A percentile compares a stretch with the other conserved stretches of the same genome.
phyloP scores from a whole-genome alignment of 1,139 yeast species.

The Magnusiomyces magnusii region DNA sequence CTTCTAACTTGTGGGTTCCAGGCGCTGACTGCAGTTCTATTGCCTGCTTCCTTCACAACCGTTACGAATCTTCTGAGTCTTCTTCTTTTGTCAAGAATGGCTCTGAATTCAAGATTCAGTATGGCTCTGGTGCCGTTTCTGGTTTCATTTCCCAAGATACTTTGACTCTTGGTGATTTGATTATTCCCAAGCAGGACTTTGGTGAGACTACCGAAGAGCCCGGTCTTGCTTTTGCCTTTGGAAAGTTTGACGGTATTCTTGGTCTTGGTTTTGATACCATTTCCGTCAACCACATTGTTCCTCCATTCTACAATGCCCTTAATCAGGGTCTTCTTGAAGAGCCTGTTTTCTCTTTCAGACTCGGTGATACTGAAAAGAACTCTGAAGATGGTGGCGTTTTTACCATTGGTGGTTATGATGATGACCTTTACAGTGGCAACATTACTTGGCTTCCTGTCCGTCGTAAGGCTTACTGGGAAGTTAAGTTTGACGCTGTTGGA shows the following conservation, averaged over 20 bases:
- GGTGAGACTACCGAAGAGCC: slow-evolving; percentile 98
- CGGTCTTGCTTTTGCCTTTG: slow-evolving; percentile 96
- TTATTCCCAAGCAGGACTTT: slow-evolving; percentile 80
- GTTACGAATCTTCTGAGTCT: slow-evolving; percentile 76
- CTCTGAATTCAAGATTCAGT: slow-evolving; percentile 70
- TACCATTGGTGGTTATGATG: slow-evolving; percentile 90
- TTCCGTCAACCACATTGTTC: slow-evolving; percentile 79
- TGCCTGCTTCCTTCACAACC: slow-evolving; percentile 90
- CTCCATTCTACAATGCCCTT: slow-evolving; percentile 89
- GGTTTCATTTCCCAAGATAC: slow-evolving; percentile 88
- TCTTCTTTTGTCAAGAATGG: slow-evolving; percentile 82
- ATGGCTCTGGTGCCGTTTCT: slow-evolving; percentile 88
- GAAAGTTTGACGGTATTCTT: slow-evolving; percentile 93
- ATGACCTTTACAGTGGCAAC: slow-evolving; percentile 65
- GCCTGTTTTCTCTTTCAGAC: slow-evolving; percentile 80
- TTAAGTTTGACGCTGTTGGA: slow-evolving; percentile 78
- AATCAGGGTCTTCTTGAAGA: slow-evolving; percentile 71
- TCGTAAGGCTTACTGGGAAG: slow-evolving; percentile 99
- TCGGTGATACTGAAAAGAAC: slow-evolving; percentile 69
- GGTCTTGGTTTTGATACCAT: slow-evolving; percentile 92
- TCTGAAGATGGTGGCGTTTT: slow-evolving; percentile 76
- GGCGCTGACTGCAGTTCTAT: slow-evolving; percentile 79
- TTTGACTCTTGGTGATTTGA: slow-evolving; percentile 71
- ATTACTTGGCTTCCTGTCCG: slow-evolving; percentile 94
- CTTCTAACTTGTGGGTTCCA: slow-evolving; percentile 96